A percentile compares a stretch with the other conserved stretches of the same genome.
These are phyloP conservation scores for Selaginella moellendorffii DNA, from an alignment of 75 land plant species.

Conservation along the genomic window DNA sequence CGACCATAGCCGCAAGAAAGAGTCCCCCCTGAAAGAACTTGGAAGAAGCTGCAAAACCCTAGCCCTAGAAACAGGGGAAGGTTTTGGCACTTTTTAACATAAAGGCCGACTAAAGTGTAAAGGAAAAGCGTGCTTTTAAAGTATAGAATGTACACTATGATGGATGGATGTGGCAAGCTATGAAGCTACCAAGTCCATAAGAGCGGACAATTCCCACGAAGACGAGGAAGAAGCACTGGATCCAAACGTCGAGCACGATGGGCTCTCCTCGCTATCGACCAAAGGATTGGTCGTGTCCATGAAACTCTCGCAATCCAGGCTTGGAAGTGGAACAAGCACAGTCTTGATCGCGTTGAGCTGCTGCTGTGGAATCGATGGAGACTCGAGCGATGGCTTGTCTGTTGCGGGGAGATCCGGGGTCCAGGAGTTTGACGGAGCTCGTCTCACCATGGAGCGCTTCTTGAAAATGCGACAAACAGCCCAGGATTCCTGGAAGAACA, in stretches of 20 bases:
- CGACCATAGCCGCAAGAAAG: too few relatives aligned
- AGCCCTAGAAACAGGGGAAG: too few relatives aligned
- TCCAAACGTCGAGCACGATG: background rate
- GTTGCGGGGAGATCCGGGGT: background rate
- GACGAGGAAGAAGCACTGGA: background rate
- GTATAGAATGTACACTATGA: too few relatives aligned
- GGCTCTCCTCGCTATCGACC: background rate
- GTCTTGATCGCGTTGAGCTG: too few relatives aligned
- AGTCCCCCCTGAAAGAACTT: too few relatives aligned
- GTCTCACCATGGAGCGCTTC: background rate
- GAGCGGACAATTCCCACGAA: background rate
- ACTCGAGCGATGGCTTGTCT: background rate
- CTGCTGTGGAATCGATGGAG: background rate
- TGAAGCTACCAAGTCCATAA: background rate
- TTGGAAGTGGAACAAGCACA: too few relatives aligned
- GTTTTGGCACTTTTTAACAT: too few relatives aligned
- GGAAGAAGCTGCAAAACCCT: too few relatives aligned
- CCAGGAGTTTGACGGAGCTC: background rate
- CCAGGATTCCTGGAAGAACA: background rate
- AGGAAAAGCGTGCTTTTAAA: too few relatives aligned
- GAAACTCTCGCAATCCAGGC: background rate
- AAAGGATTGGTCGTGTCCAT: background rate
- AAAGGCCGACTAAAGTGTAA: too few relatives aligned
- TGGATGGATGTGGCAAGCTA: too few relatives aligned
- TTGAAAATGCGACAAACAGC: background rate